Conservation (phyloP, 108 stramenopile species). For the Hondaea fermentalgiana region DNA sequence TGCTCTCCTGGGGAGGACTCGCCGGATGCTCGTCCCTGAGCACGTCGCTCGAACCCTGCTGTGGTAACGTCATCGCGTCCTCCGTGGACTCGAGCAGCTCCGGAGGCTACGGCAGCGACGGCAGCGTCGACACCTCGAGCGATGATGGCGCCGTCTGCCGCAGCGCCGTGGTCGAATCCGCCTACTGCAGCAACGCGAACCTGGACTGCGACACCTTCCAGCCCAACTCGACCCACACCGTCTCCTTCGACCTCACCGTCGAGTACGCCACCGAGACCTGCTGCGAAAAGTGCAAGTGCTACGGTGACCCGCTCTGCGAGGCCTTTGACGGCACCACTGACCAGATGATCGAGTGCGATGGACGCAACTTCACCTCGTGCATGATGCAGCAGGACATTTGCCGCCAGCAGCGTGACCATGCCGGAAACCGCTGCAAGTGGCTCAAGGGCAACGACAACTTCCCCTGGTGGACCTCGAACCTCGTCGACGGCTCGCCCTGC, state of each 20-base stretch:
- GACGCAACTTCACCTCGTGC: not conserved
- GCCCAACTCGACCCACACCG: not conserved
- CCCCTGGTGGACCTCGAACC: not conserved
- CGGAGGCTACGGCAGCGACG: not conserved
- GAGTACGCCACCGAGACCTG: not conserved
- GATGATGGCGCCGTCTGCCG: not conserved
- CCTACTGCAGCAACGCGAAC: not conserved
- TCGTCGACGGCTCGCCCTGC: not conserved
- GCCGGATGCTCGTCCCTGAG: not conserved
- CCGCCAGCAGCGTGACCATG: not conserved
- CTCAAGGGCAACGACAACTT: not conserved
- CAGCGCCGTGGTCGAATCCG: not conserved
- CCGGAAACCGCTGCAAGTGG: constrained; percentile 8
- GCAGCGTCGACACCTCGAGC: not conserved
- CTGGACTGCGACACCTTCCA: not conserved
- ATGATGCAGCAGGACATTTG: not conserved
- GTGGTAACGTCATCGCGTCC: not conserved
- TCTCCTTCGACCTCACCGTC: not conserved
- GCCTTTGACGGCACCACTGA: not conserved
- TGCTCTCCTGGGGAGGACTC: not conserved
- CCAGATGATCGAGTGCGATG: not conserved
- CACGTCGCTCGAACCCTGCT: not conserved
- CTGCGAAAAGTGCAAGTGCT: not conserved
- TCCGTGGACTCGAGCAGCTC: too few relatives aligned
- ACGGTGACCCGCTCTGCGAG: not conserved